Percentiles rank a stretch among this genome's conserved stretches.
phyloP scores from a whole-genome alignment of 257 asterid species.

The Apocynum venetum region DNA sequence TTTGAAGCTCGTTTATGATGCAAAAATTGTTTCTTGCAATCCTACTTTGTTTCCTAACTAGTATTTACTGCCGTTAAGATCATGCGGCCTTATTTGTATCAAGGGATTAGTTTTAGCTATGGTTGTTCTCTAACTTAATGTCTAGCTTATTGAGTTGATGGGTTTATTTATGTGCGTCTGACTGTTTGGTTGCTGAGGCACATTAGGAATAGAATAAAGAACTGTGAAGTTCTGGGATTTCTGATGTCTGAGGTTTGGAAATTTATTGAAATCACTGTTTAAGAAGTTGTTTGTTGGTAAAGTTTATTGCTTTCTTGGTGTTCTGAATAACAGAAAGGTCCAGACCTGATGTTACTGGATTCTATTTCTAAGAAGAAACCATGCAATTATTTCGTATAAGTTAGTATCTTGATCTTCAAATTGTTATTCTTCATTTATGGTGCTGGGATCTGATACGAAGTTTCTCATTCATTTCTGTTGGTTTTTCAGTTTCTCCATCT shows the following conservation, averaged over 20 bases:
- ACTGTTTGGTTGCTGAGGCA: slow-evolving; percentile 4
- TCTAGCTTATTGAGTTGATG: slow-evolving; percentile 5
- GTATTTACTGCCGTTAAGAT: not conserved
- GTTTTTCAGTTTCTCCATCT: slow-evolving; percentile 8
- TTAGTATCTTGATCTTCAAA: slow-evolving; percentile 13
- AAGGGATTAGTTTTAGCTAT: not conserved
- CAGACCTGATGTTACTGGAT: not conserved
- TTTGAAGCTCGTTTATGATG: not conserved
- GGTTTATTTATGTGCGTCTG: not conserved
- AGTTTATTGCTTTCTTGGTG: slow-evolving; percentile 7
- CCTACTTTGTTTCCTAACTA: slow-evolving; percentile 1
- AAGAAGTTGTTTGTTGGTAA: not conserved
- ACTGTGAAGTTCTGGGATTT: slow-evolving; percentile 7
- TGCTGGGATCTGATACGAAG: not conserved
- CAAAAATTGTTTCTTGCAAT: not conserved
- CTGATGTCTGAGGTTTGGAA: not conserved
- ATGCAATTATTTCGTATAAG: not conserved
- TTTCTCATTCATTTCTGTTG: slow-evolving; percentile 1
- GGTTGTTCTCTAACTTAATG: not conserved
- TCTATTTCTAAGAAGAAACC: slow-evolving; percentile 7
- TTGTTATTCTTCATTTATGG: not conserved
- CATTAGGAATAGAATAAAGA: not conserved
- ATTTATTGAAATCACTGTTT: not conserved
- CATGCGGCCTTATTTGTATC: not conserved
- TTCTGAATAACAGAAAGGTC: not conserved